Percentiles rank a stretch among this genome's conserved stretches.
Conservation (phyloP, 2,329 filamentous ascomycete genomes). For the Ceratocystis destructans region DNA sequence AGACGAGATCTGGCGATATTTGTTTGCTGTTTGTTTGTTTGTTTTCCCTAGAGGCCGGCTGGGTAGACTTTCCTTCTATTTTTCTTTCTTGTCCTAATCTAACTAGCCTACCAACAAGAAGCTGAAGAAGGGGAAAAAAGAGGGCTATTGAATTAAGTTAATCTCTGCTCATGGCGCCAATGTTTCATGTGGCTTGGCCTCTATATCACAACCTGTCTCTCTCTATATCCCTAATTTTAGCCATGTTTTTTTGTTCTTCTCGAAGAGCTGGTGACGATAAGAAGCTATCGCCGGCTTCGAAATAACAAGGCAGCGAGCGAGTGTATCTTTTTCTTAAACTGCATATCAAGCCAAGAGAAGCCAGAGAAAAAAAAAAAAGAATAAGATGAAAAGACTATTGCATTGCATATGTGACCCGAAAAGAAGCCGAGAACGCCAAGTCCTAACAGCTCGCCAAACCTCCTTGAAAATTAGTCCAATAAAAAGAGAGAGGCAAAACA, state of each 20-base stretch:
- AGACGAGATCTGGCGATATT: not conserved
- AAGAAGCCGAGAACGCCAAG: not conserved
- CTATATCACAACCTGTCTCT: not conserved
- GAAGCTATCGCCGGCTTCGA: not conserved
- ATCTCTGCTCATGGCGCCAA: constrained; percentile 9
- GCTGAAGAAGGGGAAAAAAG: not conserved
- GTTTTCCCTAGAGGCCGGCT: not conserved
- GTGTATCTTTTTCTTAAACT: not conserved
- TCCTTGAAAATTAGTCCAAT: not conserved
- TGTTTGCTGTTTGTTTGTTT: constrained; percentile 1
- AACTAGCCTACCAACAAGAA: not conserved
- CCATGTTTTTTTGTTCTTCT: not conserved
- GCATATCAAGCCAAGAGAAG: not conserved
- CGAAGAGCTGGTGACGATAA: not conserved
- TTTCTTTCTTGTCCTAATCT: not conserved
- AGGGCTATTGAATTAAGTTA: not conserved
- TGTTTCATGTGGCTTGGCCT: constrained; percentile 17
- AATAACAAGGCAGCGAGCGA: not conserved
- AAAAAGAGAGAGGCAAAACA: not conserved
- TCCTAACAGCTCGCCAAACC: not conserved
- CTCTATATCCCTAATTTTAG: not conserved
- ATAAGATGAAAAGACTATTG: not conserved
- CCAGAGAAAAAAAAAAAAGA: not conserved
- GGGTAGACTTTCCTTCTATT: not conserved
- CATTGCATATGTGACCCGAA: not conserved